A percentile compares a stretch with the other conserved stretches of the same genome.
These are phyloP conservation scores for Berberis vulgaris DNA, from an alignment of 164 flowering plant species.

Conservation along the genomic window DNA sequence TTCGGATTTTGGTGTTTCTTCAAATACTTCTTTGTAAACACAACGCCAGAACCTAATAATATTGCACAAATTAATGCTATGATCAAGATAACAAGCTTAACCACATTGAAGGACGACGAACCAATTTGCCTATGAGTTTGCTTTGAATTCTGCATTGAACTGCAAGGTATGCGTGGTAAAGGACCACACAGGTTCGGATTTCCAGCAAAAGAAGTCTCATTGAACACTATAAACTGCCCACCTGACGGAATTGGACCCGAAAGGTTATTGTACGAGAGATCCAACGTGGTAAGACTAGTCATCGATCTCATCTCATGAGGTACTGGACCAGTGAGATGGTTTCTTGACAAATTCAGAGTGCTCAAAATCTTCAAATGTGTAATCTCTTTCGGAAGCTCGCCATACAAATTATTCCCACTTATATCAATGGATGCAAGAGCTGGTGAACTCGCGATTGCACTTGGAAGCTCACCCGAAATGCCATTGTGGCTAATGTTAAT, in stretches of 20 bases:
- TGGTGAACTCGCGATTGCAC: slow-evolving; percentile 21
- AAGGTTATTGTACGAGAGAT: slow-evolving; percentile 64
- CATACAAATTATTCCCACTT: slow-evolving; percentile 51
- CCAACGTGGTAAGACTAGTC: slow-evolving; percentile 57
- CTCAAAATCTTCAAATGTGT: slow-evolving; percentile 27
- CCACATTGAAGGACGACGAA: slow-evolving; percentile 6
- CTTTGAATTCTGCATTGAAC: not conserved
- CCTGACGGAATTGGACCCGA: slow-evolving; percentile 49
- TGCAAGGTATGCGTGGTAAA: slow-evolving; percentile 22
- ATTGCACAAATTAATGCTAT: slow-evolving; percentile 15
- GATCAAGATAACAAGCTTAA: slow-evolving; percentile 20
- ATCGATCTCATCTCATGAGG: slow-evolving; percentile 49
- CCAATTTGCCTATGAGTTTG: not conserved
- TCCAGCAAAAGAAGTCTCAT: slow-evolving; percentile 49
- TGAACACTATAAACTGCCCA: slow-evolving; percentile 61
- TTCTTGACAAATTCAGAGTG: slow-evolving; percentile 51
- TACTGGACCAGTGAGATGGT: slow-evolving; percentile 48
- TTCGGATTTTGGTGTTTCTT: slow-evolving; percentile 13
- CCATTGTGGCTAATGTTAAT: slow-evolving; percentile 47
- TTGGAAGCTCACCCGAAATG: slow-evolving; percentile 57
- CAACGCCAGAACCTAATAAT: not conserved
- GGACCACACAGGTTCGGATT: slow-evolving; percentile 63
- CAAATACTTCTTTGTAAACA: too few species aligned
- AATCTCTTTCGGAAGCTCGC: slow-evolving; percentile 45
- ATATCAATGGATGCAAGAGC: slow-evolving; percentile 48